These are phyloP conservation scores for Anaeramoeba flamelloides DNA, from an alignment of 78 protist species.

Conservation along the genomic window DNA sequence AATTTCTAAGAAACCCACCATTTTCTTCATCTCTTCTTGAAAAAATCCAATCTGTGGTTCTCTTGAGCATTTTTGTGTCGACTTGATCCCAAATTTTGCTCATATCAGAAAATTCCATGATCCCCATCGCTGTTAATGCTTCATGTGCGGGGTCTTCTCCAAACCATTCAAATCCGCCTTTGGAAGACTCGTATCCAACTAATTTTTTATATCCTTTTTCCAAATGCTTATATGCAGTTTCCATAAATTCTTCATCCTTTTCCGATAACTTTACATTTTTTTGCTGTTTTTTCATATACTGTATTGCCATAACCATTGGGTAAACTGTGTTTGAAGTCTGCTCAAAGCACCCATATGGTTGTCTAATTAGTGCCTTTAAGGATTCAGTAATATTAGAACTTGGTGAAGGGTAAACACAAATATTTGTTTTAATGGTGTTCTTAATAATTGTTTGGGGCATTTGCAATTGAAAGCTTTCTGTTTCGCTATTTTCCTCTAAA, in stretches of 20 bases:
- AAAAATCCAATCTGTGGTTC: constrained; percentile 14
- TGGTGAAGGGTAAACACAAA: constrained; percentile 3
- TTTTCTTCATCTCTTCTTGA: too few species aligned
- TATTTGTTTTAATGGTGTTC: too few species aligned
- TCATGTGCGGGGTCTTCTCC: constrained; percentile 17
- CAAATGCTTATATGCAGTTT: too few species aligned
- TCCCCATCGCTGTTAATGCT: constrained; percentile 19
- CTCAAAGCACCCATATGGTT: constrained; percentile 22
- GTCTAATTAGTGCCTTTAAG: constrained; percentile 2
- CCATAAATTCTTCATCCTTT: too few species aligned
- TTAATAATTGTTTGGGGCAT: neutral
- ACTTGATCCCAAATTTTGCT: constrained; percentile 1
- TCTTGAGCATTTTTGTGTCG: constrained; percentile 3
- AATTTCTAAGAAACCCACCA: neutral
- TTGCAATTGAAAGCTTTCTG: too few species aligned
- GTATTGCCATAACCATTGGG: constrained; percentile 14
- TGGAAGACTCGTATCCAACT: constrained; percentile 4
- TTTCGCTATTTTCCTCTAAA: too few species aligned
- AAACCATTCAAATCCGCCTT: constrained; percentile 27
- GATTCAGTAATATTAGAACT: neutral
- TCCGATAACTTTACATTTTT: neutral
- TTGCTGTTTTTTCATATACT: constrained; percentile 1
- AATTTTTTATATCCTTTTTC: constrained; percentile 14
- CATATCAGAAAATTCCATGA: constrained; percentile 20
- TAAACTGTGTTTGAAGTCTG: constrained; percentile 10